Base-by-base conservation (phyloP, 176 grass and related monocot genomes). In the Neostapfia colusana region DNA sequence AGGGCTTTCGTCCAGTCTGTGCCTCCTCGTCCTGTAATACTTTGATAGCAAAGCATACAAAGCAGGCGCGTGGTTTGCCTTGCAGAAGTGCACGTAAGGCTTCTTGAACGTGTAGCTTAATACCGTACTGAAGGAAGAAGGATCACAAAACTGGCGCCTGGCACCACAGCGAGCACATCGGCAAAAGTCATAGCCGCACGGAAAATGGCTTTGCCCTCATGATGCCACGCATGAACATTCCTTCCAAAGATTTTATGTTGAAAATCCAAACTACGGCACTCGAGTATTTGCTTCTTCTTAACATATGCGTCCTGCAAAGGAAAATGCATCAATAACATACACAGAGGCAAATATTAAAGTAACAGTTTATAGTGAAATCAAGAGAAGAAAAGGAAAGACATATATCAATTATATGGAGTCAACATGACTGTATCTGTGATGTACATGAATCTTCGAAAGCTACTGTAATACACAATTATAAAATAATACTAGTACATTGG, bases 391-490 rank as follows among this genome's bases (percentile, higher is more conserved):
- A 51, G n/a, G 53, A 16, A 79, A 82, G 21, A 16, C 12, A 79
- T 78, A 67, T 75, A 84, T 75, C 75, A 54, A 84, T 74, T 51
- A 51, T 56, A 76, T 51, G 43, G 28, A 54, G 18, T 80, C 45
- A 75, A 74, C 26, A 25, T 56, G 62, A 24, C 14, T 69, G 20
- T 70, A 41, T 3, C 65, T 73, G 44, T 79, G 56, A 66, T 84
- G 58, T 81, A 84, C 86, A 84, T 53, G 66, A 51, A 75, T 62
- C 43, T 74, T 59, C 42, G 65, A 57, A 69, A 57, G 34, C 81
- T 84, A 80, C 55, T 38, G 25, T 70, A 70, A 77, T 72, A 56
- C 85, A 77, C 79, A 65, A 65, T 64, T 62, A 46, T 65, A 66
- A 76, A 39, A 69, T 70, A 57, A 80, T 17, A 51, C 20, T 77